Evolutionary conservation across 768 basidiomycete species (phyloP).

Genomic region (Strobilomyces echinocephalus): DNA sequence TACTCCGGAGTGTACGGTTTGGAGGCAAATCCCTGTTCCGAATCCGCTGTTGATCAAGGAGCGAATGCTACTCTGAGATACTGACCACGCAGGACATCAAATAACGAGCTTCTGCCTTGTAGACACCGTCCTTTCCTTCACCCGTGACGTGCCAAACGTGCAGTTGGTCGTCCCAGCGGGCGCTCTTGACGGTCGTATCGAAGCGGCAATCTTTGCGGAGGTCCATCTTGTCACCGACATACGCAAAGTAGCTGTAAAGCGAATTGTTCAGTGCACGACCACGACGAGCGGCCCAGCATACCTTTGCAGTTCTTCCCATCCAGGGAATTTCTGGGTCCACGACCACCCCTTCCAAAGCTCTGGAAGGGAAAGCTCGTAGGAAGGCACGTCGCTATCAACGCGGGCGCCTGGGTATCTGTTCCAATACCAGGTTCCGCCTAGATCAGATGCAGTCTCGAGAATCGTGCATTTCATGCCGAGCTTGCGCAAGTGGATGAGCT

Average conservation of each 20-base stretch:
- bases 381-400: not conserved
- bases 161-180: constrained; percentile 7
- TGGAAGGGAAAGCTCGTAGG: not conserved
- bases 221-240: constrained; percentile 8
- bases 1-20: constrained; percentile 6
- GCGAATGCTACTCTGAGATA: not conserved
- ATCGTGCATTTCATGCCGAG: not conserved
- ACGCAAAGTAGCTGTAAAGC: constrained; percentile 6
- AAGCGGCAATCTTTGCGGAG: constrained; percentile 12
- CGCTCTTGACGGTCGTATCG: constrained; percentile 7
- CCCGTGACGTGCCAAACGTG: constrained; percentile 7
- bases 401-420: not conserved
- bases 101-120: constrained; percentile 4
- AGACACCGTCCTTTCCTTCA: not conserved
- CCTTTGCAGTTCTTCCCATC: not conserved
- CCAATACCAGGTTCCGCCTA: not conserved
- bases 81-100: constrained; percentile 7
- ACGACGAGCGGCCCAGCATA: not conserved
- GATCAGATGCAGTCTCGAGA: not conserved
- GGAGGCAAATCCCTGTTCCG: not conserved
- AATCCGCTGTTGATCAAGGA: not conserved
- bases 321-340: not conserved
- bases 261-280: too few species aligned
- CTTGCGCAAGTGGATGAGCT: not conserved
- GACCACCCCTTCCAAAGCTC: not conserved